Evolutionary conservation across 2,329 filamentous ascomycete genomes (phyloP).

Genomic region (Colletotrichum eleusines): DNA sequence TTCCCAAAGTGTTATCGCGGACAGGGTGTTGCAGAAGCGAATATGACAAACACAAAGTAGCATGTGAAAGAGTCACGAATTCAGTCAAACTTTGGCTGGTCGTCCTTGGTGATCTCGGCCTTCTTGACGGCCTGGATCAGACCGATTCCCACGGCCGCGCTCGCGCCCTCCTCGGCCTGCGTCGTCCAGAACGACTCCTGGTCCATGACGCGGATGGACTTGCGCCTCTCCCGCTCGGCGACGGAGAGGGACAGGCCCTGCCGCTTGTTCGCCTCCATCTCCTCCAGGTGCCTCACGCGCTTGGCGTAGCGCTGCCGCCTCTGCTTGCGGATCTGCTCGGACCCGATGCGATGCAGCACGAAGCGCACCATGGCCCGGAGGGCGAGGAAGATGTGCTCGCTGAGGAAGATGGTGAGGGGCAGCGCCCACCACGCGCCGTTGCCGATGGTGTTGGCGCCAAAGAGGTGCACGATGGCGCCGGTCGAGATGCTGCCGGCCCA

Average conservation of each 20-base stretch:
- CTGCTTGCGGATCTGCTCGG: constrained; percentile 55
- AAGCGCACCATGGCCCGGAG: constrained; percentile 60
- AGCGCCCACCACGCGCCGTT: constrained; percentile 73
- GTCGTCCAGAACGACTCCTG: constrained; percentile 57
- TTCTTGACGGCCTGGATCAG: constrained; percentile 51
- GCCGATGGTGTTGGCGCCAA: constrained; percentile 67
- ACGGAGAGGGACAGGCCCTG: constrained; percentile 50
- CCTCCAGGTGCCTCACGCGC: constrained; percentile 53
- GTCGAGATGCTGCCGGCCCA: constrained; percentile 81
- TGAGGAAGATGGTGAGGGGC: constrained; percentile 77
- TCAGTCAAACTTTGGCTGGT: constrained; percentile 37
- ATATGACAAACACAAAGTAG: no score
- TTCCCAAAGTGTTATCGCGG: no score
- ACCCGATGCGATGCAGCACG: constrained; percentile 54
- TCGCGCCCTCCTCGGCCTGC: constrained; percentile 55
- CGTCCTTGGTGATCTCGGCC: constrained; percentile 31
- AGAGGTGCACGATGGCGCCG: constrained; percentile 80
- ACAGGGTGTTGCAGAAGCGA: not conserved
- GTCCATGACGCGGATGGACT: constrained; percentile 51
- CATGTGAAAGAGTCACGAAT: not conserved
- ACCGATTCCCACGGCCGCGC: constrained; percentile 50
- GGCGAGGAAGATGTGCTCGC: constrained; percentile 78
- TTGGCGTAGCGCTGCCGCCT: constrained; percentile 54
- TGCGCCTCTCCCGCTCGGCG: constrained; percentile 54
- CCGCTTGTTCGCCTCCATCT: constrained; percentile 55